These are phyloP conservation scores for Stellera chamaejasme DNA, from an alignment of 345 rosid species.

Conservation along the genomic window DNA sequence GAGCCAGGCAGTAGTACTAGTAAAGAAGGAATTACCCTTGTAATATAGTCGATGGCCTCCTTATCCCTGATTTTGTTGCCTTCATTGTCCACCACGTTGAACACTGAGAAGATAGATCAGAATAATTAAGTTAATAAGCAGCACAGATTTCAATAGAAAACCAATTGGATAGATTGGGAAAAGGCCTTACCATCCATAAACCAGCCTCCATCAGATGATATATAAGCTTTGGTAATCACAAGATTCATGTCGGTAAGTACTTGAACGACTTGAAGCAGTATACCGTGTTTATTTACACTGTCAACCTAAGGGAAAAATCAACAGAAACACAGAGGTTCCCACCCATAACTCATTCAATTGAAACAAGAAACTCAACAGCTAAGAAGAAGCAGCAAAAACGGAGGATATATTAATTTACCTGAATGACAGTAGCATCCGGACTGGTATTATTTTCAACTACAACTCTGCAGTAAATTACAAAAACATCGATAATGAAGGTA, in stretches of 20 bases:
- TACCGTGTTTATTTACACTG: constrained; percentile 75
- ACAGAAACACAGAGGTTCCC: constrained; percentile 5
- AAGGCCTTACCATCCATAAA: constrained; percentile 71
- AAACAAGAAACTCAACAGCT: constrained; percentile 3
- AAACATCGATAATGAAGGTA: constrained; percentile 6
- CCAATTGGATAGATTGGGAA: constrained; percentile 1
- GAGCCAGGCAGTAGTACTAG: no score
- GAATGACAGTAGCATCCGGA: constrained; percentile 70
- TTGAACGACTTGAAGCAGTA: constrained; percentile 83
- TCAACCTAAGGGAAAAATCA: constrained; percentile 48
- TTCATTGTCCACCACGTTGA: constrained; percentile 57
- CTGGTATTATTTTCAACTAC: constrained; percentile 63
- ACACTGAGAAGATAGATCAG: constrained; percentile 34
- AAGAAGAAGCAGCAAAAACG: neutral
- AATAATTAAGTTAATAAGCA: constrained; percentile 6
- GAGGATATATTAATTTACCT: constrained; percentile 25
- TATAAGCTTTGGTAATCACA: constrained; percentile 74
- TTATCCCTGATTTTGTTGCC: constrained; percentile 64
- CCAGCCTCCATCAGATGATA: constrained; percentile 93
- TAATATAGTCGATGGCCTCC: constrained; percentile 45
- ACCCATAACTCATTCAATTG: neutral
- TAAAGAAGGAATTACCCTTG: constrained; percentile 33
- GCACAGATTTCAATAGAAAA: neutral
- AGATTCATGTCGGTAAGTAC: constrained; percentile 85
- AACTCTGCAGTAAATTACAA: constrained; percentile 41